Conservation (phyloP, 2,329 filamentous ascomycete genomes). For the Ascomycota sp. region DNA sequence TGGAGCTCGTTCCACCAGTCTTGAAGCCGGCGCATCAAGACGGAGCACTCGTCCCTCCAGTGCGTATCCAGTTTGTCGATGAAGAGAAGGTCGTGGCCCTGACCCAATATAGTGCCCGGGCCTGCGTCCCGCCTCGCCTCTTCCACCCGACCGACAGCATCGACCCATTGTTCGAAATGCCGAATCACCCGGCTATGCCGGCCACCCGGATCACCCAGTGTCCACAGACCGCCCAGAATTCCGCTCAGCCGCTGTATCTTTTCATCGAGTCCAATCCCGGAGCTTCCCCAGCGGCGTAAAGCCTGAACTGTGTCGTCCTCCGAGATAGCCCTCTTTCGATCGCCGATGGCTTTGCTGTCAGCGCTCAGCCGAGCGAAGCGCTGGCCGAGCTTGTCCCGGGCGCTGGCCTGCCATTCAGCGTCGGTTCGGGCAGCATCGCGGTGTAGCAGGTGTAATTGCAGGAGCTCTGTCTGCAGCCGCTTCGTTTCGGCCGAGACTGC, state of each 20-base stretch:
- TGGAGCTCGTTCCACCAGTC: constrained; percentile 28
- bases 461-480: constrained; percentile 40
- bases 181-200: constrained; percentile 32
- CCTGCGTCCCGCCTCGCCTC: constrained; percentile 19
- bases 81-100: constrained; percentile 22
- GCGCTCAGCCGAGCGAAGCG: constrained; percentile 21
- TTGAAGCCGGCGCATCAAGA: constrained; percentile 32
- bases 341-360: constrained; percentile 14
- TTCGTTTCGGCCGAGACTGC: constrained; percentile 36
- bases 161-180: constrained; percentile 40
- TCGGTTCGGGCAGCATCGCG: constrained; percentile 25
- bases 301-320: constrained; percentile 31
- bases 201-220: constrained; percentile 32
- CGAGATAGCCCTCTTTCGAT: constrained; percentile 19
- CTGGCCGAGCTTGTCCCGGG: constrained; percentile 23
- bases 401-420: constrained; percentile 34
- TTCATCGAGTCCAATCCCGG: constrained; percentile 34
- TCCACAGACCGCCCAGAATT: constrained; percentile 35
- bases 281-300: constrained; percentile 27
- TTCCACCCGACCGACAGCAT: constrained; percentile 23
- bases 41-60: constrained; percentile 38
- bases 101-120: constrained; percentile 11
- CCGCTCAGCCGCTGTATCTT: constrained; percentile 36
- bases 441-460: constrained; percentile 46
- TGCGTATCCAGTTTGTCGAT: constrained; percentile 30